Base-by-base conservation (phyloP, 305 asterid genomes). In the Fraxinus albicans region DNA sequence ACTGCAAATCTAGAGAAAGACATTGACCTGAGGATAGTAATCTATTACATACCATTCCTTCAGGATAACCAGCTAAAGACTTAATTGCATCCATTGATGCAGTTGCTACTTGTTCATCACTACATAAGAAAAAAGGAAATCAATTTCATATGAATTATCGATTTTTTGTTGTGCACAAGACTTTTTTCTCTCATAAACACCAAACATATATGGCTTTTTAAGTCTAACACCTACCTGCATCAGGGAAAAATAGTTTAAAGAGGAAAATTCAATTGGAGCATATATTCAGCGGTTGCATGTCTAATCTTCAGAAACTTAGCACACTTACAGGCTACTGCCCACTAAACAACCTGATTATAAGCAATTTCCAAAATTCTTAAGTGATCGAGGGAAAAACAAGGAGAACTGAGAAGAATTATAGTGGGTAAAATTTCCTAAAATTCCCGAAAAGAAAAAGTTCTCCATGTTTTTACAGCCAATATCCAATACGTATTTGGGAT, bases 81-180 rank as follows among this genome's bases (percentile, higher is more conserved):
- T 76, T 88, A 53, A 94, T 89, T 81, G 97, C 96, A 83, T 90
- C 92, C 8, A 86, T 82, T 67, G 99, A 88, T 88, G 98, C 92
- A 70, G 97, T 77, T 80, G 97, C 97, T 82, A 93, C 99, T 89
- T 84, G 92, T 81, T 93, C 99, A 87, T 94, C 97, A 76, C 99
- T 94, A 76, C 72, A 88, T 58, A 78, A 76, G 85, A 65, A 72
- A 72, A 31, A 72, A 13, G 7, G 12, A 72, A 72, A 72, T 72
- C 44, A 17, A 72, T 29, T 72, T 72, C 76, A 33, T 33, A 69
- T 31, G 21, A 27, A 69, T 12, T 31, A 27, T 69, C 27, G 21
- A 69, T 10, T 12, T 31, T 65, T 8, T 29, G 76, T 69, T 31
- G 76, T 65, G 34, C 17, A 7, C 15, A 4, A 69, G 40, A 69